Conservation (phyloP, 192 early-diverging fungal genomes). For the Allomyces macrogynus region DNA sequence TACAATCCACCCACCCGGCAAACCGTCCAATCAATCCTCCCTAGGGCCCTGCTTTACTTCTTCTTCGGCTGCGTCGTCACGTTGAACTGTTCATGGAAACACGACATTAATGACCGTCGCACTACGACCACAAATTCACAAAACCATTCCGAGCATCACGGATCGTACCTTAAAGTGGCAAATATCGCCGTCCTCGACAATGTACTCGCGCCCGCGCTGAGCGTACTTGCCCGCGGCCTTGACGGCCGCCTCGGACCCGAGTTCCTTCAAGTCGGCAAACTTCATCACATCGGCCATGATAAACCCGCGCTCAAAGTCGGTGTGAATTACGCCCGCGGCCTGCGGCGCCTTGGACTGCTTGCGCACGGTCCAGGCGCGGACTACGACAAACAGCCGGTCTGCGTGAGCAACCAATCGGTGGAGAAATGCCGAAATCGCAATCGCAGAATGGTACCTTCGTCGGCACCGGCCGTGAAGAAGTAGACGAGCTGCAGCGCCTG, state of each 20-base stretch:
- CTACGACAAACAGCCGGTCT: conserved; percentile 6
- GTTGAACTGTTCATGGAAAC: no score
- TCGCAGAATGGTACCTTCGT: conserved; percentile 15
- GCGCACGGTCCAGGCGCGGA: conserved; percentile 60
- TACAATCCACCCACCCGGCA: no score
- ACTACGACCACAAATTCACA: no score
- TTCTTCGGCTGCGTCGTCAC: no score
- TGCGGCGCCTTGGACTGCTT: conserved; percentile 52
- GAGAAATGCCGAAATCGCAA: no score
- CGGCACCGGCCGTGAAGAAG: conserved; percentile 52
- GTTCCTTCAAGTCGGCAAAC: conserved; percentile 33
- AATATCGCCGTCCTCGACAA: conserved; percentile 27
- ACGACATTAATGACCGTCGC: no score
- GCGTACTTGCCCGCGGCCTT: conserved; percentile 50
- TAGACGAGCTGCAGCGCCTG: conserved; percentile 42
- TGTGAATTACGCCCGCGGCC: conserved; percentile 36
- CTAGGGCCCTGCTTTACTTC: no score
- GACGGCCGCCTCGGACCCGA: conserved; percentile 47
- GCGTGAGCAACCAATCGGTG: no score
- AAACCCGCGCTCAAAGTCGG: conserved; percentile 57
- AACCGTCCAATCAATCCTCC: no score
- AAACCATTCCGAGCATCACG: no score
- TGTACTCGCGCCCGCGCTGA: conserved; percentile 52
- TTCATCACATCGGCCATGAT: conserved; percentile 52
- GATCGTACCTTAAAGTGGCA: no score